Evolutionary conservation across 2,329 filamentous ascomycete genomes (phyloP), one percentile per base, ranked within the genome.

Genomic region (Penicillium aurantiogriseum): DNA sequence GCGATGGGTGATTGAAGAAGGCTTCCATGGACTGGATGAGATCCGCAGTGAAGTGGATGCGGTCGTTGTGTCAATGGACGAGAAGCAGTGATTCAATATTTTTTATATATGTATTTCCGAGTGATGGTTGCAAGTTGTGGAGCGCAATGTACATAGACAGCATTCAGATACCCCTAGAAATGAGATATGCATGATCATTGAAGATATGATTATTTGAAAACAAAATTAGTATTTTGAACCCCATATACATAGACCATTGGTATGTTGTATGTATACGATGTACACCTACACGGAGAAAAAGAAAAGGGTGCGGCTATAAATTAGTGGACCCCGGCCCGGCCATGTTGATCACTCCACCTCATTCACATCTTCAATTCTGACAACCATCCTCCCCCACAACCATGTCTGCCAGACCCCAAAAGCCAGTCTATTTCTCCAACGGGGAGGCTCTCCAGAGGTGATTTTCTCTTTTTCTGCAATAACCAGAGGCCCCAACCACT

Each of bases 1-100:
- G 67, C 85, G 85, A 56, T 97, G 93, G 93, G 78, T 82, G 0
- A 90, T 96, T 0, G 92, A 97, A 72, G 92, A 97, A 47, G 92
- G 92, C 0, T 96, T 96, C 68, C 81, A 82, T 61, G 89, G 88
- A 0, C 72, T 96, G 52, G 89, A 93, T 57, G 77, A 74, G 31
- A 57, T 82, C 46, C 73, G 72, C 35, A 67, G 61, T 19, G 65
- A 67, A 35, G 43, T 60, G 5, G 66, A 71, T 33, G 59, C 63
- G 17, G 31, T 57, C 31, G 50, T 60, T 49, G 53, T 56, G 23
- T 47, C 51, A 29, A 44, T 38, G 23, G 53, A 56, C 17, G 60
- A 60, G 27, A 61, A 61, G 46, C 57, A 42, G 59, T 57, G 42
- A 60, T 53, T 52, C 50, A 33, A 9, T 3, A 8, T 19, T 13